Percentiles rank a stretch among this genome's conserved stretches.
These are phyloP conservation scores for Xylariomycetidae sp. DNA, from an alignment of 2,329 filamentous ascomycete genomes.

Conservation along the genomic window DNA sequence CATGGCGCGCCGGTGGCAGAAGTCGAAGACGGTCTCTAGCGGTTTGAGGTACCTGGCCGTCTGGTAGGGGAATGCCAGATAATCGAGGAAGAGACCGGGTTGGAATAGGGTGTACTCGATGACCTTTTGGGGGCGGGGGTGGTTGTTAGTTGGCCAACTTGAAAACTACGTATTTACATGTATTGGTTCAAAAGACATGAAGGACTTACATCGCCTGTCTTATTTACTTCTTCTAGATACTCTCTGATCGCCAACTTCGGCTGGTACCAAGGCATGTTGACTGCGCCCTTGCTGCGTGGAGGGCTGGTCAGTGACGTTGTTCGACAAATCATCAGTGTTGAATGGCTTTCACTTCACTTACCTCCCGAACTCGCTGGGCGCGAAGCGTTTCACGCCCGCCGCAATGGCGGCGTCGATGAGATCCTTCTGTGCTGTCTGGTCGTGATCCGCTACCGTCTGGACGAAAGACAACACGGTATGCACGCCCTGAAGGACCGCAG, in stretches of 20 bases:
- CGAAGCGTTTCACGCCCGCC: conserved; percentile 56
- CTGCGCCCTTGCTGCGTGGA: conserved; percentile 23
- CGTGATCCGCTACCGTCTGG: conserved; percentile 26
- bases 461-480: conserved; percentile 53
- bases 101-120: conserved; percentile 55
- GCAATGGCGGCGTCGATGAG: conserved; percentile 56
- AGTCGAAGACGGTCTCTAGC: conserved; percentile 34
- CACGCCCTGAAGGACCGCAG: conserved; percentile 35
- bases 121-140: conserved; percentile 29
- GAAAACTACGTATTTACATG: too few relatives aligned
- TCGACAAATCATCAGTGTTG: too few relatives aligned
- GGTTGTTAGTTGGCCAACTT: background rate
- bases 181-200: too few relatives aligned
- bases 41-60: conserved; percentile 39
- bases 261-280: conserved; percentile 41
- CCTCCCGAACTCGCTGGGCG: conserved; percentile 55
- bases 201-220: conserved; percentile 36
- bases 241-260: conserved; percentile 45
- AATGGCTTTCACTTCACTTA: conserved; percentile 22
- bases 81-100: conserved; percentile 50
- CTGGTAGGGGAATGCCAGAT: conserved; percentile 46
- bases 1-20: conserved; percentile 37
- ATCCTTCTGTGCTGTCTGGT: conserved; percentile 42
- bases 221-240: conserved; percentile 49
- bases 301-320: too few relatives aligned